Conservation (phyloP, 2,329 filamentous ascomycete genomes). For the Gaeumannomyces sp. region DNA sequence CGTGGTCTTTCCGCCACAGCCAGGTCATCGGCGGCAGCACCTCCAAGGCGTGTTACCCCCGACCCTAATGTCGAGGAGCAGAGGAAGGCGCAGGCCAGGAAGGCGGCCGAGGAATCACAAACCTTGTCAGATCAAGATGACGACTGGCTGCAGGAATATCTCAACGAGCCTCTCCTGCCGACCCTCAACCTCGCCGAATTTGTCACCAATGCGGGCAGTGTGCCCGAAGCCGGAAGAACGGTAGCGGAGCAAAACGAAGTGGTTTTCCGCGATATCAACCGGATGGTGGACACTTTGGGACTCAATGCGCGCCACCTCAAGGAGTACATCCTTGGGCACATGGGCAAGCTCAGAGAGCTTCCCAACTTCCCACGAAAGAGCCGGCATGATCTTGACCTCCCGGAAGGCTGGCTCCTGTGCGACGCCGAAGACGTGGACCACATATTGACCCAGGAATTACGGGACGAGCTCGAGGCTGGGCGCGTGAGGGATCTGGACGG, state of each 20-base stretch:
- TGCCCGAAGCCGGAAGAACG: constrained; percentile 46
- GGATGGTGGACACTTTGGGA: constrained; percentile 90
- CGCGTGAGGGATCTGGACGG: constrained; percentile 61
- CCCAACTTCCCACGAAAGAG: constrained; percentile 45
- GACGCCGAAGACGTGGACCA: constrained; percentile 65
- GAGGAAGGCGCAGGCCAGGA: constrained; percentile 44
- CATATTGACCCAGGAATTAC: constrained; percentile 59
- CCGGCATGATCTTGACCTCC: constrained; percentile 61
- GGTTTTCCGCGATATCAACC: constrained; percentile 75
- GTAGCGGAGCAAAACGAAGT: constrained; percentile 59
- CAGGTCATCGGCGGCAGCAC: constrained; percentile 33
- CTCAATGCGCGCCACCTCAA: constrained; percentile 69
- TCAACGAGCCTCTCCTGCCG: constrained; percentile 55
- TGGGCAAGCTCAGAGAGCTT: constrained; percentile 32
- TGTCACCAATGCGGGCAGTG: constrained; percentile 41
- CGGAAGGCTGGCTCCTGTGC: constrained; percentile 66
- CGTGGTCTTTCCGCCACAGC: constrained; percentile 14
- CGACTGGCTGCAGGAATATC: constrained; percentile 49
- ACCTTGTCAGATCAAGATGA: constrained; percentile 57
- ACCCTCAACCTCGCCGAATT: constrained; percentile 61
- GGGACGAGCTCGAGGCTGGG: constrained; percentile 58
- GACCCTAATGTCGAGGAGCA: constrained; percentile 46
- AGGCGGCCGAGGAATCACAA: constrained; percentile 50
- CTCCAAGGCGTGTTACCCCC: constrained; percentile 28
- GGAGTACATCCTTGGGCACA: constrained; percentile 62